Percentiles rank a stretch among this genome's conserved stretches.
Conservation (phyloP, 1,139 yeast species). For the Meyerozyma sp. region DNA sequence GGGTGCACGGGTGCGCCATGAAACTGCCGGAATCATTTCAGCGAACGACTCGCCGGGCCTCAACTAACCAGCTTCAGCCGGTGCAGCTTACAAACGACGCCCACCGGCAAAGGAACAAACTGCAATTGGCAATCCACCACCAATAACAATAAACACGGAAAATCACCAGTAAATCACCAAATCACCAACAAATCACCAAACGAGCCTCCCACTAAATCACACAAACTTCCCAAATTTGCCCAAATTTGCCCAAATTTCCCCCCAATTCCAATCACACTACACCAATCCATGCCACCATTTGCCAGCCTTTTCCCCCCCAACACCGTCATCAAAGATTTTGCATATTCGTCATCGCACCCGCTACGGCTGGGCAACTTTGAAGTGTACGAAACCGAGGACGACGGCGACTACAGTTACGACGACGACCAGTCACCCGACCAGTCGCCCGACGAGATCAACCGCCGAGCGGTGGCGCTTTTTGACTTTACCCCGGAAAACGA, state of each 20-base stretch:
- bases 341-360: slow-evolving; percentile 63
- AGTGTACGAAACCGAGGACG: slow-evolving; percentile 9
- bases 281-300: not conserved
- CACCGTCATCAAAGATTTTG: slow-evolving; percentile 68
- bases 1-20: not conserved
- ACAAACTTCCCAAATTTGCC: too few species aligned
- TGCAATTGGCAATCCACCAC: too few species aligned
- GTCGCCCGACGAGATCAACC: slow-evolving; percentile 35
- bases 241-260: too few species aligned
- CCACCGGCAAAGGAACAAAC: too few species aligned
- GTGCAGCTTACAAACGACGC: too few species aligned
- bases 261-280: too few species aligned
- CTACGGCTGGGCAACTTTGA: slow-evolving; percentile 51
- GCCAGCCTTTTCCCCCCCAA: slow-evolving; percentile 15
- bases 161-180: too few species aligned
- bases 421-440: slow-evolving; percentile 9
- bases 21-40: not conserved
- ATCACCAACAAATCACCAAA: too few species aligned
- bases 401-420: slow-evolving; percentile 6
- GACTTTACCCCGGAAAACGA: slow-evolving; percentile 92
- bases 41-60: not conserved
- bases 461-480: slow-evolving; percentile 77
- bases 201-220: too few species aligned
- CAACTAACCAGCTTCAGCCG: too few species aligned
- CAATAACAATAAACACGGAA: too few species aligned